Evolutionary conservation across 495 filamentous ascomycete species (phyloP), one percentile per base, ranked within the genome.

Genomic region (Neurospora sp.): DNA sequence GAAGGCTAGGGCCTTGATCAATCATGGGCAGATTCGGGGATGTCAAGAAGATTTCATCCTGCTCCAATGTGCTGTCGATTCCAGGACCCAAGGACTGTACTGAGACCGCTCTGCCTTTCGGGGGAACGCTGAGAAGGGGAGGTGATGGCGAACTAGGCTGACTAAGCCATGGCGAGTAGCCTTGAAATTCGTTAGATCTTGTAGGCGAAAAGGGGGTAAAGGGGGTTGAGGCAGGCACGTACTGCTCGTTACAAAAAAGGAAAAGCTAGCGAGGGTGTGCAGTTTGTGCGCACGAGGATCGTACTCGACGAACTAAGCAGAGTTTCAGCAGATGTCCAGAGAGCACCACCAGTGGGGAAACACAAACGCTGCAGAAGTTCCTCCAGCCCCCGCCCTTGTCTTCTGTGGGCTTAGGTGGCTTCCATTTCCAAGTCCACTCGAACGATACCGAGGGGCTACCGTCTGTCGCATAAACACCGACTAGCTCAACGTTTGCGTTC

Each of bases 351-450:
- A 69, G 31, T 1, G 71, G 39, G 40, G 71, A 42, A 71, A 39
- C 39, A 82, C 86, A 69, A 82, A 92, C 91, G 77, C 94, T 97
- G 86, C 96, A 98, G 78, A 90, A 91, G 77, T 94, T 98, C 77
- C 92, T 92, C 96, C 96, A 98, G 34, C 96, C 96, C 45, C 92
- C 93, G 54, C 91, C 94, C 76, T 89, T 90, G 78, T 98, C 96
- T 77, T 98, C 96, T 39, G 81, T 82, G 31, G 84, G 66, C 84
- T 93, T 97, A 19, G 96, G 96, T 17, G 96, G 94, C 76, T 92
- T 92, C 96, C 96, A 99, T 84, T 88, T 93, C 96, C 96, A 99
- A 24, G 90, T 90, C 93, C 95, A 99, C 39, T 96, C 91, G 79
- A 98, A 97, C 34, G 94, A 91, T 69, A 97, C 92, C 5, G 93